Evolutionary conservation across 2,329 filamentous ascomycete genomes (phyloP).

Genomic region (Trichoderma arundinaceum): DNA sequence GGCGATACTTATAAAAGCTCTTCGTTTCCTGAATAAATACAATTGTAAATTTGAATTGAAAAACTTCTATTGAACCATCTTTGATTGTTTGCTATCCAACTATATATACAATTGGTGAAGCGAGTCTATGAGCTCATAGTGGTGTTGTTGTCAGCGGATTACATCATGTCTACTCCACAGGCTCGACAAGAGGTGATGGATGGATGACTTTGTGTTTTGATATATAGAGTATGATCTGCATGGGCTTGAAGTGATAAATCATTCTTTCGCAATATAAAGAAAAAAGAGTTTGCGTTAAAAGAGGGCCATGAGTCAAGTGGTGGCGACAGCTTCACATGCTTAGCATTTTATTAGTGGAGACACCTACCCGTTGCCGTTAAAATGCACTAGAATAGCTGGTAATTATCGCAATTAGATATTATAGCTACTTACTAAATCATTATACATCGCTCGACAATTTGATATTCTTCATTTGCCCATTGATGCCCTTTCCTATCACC

Average conservation of each 20-base stretch:
- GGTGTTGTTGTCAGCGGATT: not conserved
- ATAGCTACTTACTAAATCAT: not conserved
- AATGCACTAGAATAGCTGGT: too few species aligned
- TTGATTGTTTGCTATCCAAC: not conserved
- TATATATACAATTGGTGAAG: not conserved
- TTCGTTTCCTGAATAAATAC: too few species aligned
- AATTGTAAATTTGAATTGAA: too few species aligned
- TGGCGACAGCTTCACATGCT: constrained; percentile 8
- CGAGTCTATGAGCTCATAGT: constrained; percentile 23
- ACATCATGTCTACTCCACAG: constrained; percentile 16
- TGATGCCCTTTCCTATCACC: constrained; percentile 26
- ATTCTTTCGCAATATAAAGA: not conserved
- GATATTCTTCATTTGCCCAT: constrained; percentile 29
- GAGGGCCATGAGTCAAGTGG: not conserved
- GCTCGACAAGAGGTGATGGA: not conserved
- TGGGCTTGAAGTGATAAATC: constrained; percentile 3
- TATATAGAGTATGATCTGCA: not conserved
- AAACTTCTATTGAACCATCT: not conserved
- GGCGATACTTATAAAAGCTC: too few species aligned
- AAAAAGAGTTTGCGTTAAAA: not conserved
- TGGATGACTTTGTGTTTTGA: not conserved
- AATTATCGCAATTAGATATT: too few species aligned
- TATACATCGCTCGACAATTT: constrained; percentile 23
- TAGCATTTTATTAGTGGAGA: not conserved
- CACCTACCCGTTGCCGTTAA: too few species aligned